Conservation (phyloP, 228 moss, liverwort and hornwort genomes). For the Sphagnum magellanicum region DNA sequence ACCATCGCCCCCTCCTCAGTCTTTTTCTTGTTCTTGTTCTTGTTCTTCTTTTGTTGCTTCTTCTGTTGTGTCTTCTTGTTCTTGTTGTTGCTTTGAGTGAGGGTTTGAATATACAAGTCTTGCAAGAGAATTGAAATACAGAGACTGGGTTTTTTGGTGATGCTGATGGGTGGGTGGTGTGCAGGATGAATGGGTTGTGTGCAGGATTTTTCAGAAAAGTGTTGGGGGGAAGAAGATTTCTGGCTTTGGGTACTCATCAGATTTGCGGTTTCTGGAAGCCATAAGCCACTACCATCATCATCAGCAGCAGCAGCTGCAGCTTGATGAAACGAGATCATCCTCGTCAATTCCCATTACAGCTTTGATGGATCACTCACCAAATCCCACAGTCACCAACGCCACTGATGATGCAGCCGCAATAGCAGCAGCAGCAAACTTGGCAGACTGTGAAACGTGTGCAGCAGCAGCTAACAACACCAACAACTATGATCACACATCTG, state of each 20-base stretch:
- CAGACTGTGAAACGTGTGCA: not conserved
- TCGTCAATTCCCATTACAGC: slow-evolving; percentile 2
- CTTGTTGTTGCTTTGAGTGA: too few species aligned
- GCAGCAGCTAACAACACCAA: too few species aligned
- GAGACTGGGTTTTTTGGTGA: too few species aligned
- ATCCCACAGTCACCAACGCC: slow-evolving; percentile 43
- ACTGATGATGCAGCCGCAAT: not conserved
- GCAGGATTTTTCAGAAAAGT: slow-evolving; percentile 54
- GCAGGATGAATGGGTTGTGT: slow-evolving; percentile 72
- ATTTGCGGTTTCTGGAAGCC: slow-evolving; percentile 2
- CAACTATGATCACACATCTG: too few species aligned
- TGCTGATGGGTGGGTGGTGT: too few species aligned
- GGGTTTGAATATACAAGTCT: too few species aligned
- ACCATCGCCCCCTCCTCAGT: not conserved
- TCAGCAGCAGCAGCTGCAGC: slow-evolving; percentile 7
- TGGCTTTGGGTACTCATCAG: slow-evolving; percentile 14
- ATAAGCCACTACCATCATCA: slow-evolving; percentile 11
- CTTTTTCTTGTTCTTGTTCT: not conserved
- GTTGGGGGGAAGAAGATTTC: slow-evolving; percentile 33
- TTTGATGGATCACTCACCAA: slow-evolving; percentile 42
- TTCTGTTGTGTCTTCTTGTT: too few species aligned
- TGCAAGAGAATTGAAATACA: too few species aligned
- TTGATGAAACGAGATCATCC: slow-evolving; percentile 14
- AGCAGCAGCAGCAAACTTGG: slow-evolving; percentile 26
- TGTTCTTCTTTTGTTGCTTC: too few species aligned